Evolutionary conservation across 495 filamentous ascomycete genomes (phyloP).

Genomic region (Xylaria bambusicola): DNA sequence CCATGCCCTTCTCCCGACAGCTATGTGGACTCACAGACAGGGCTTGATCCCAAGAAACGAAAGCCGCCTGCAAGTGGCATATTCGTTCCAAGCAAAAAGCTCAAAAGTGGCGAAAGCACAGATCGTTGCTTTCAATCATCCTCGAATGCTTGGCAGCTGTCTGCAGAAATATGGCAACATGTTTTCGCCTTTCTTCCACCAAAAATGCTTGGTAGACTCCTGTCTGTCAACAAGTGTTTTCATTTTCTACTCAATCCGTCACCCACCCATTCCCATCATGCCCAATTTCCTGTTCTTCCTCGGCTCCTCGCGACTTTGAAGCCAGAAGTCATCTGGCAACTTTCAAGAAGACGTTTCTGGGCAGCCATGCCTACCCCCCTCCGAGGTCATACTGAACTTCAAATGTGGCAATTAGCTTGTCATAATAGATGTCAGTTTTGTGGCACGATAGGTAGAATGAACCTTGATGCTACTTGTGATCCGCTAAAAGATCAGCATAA

Average conservation of each 20-base stretch:
- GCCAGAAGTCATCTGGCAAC: conserved; percentile 61
- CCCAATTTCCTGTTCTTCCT: conserved; percentile 23
- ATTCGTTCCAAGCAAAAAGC: conserved; percentile 33
- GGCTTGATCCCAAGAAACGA: conserved; percentile 38
- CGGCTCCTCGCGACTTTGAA: conserved; percentile 32
- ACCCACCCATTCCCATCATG: conserved; percentile 30
- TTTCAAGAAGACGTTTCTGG: conserved; percentile 57
- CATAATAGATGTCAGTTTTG: conserved; percentile 59
- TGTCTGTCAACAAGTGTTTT: conserved; percentile 55
- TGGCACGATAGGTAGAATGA: conserved; percentile 23
- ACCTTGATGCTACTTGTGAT: background rate
- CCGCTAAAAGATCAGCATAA: conserved; percentile 38
- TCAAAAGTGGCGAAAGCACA: conserved; percentile 36
- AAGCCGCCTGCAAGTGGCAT: conserved; percentile 30
- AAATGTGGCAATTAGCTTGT: conserved; percentile 64
- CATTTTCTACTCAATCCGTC: conserved; percentile 53
- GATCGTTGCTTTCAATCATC: conserved; percentile 36
- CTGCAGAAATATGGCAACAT: conserved; percentile 57
- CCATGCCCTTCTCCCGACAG: conserved; percentile 10
- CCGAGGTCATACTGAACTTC: conserved; percentile 54
- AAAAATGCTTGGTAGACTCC: conserved; percentile 49
- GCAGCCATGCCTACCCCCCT: conserved; percentile 60
- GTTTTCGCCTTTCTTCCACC: conserved; percentile 57
- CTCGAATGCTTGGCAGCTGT: conserved; percentile 32
- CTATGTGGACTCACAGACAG: conserved; percentile 3